phyloP scores from a whole-genome alignment of 345 rosid species.

The Euphorbia peplus region DNA sequence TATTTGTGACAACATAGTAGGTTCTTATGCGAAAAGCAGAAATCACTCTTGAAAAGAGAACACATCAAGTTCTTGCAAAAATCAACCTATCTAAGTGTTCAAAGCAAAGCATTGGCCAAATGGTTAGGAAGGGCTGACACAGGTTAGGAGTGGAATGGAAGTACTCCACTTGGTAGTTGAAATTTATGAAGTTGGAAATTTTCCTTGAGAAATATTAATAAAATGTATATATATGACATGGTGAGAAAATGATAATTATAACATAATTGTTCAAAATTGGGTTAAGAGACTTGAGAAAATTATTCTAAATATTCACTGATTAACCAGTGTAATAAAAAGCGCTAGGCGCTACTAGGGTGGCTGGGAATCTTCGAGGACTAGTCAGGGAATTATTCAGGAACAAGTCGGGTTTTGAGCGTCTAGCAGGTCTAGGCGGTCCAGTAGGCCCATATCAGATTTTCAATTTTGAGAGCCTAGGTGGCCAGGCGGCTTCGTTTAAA shows the following conservation, averaged over 20 bases:
- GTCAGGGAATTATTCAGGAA: too few relatives aligned
- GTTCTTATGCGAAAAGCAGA: background rate
- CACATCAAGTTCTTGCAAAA: background rate
- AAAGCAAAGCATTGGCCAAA: background rate
- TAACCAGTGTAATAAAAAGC: too few relatives aligned
- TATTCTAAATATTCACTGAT: background rate
- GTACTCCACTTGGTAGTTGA: background rate
- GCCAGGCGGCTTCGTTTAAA: too few relatives aligned
- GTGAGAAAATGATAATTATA: background rate
- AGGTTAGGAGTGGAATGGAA: background rate
- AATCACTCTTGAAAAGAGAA: background rate
- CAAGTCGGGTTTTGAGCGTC: too few relatives aligned
- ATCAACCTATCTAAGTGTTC: background rate
- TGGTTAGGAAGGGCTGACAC: background rate
- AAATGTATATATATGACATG: background rate
- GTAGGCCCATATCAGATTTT: too few relatives aligned
- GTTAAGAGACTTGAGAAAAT: background rate
- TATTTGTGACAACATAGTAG: background rate
- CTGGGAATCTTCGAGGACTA: too few relatives aligned
- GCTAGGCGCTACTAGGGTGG: too few relatives aligned
- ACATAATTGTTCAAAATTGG: background rate
- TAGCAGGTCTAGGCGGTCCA: too few relatives aligned
- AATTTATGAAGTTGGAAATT: conserved; percentile 1
- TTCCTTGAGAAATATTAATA: background rate
- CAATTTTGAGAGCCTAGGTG: too few relatives aligned